Evolutionary conservation across 176 grass and related monocot genomes (phyloP).

Genomic region (Microstegium vimineum): DNA sequence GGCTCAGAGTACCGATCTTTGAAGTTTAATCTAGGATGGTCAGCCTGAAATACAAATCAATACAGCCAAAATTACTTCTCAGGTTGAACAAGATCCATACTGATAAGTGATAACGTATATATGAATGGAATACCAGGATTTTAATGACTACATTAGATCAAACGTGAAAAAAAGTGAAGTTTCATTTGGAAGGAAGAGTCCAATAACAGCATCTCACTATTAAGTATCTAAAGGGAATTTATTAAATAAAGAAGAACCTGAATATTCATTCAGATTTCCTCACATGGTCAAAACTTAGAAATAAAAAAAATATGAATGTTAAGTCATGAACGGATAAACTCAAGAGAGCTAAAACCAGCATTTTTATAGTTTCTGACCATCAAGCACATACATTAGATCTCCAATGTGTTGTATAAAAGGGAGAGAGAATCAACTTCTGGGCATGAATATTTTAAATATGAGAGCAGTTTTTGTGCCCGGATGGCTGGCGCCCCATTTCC

Average conservation of each 20-base stretch:
- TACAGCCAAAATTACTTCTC: background rate
- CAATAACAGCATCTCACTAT: background rate
- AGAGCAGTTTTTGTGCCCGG: too few species aligned
- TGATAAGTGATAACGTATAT: background rate
- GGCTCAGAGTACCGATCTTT: conserved; percentile 70
- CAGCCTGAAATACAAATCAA: conserved; percentile 38
- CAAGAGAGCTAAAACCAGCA: background rate
- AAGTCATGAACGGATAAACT: background rate
- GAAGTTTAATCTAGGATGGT: conserved; percentile 59
- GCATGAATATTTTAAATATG: too few species aligned
- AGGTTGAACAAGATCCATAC: background rate
- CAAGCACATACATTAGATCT: background rate
- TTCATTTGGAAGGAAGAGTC: background rate
- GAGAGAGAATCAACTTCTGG: background rate
- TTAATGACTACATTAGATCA: background rate
- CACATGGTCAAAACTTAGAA: background rate
- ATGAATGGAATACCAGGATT: background rate
- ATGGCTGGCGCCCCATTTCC: background rate
- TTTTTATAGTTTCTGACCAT: background rate
- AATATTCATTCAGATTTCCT: background rate
- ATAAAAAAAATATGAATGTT: background rate
- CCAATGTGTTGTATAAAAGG: background rate
- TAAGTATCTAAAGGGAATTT: background rate
- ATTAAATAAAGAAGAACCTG: background rate
- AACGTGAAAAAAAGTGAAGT: background rate